Evolutionary conservation across 495 filamentous ascomycete genomes (phyloP).

Genomic region (Hypoxylon subgilvum): DNA sequence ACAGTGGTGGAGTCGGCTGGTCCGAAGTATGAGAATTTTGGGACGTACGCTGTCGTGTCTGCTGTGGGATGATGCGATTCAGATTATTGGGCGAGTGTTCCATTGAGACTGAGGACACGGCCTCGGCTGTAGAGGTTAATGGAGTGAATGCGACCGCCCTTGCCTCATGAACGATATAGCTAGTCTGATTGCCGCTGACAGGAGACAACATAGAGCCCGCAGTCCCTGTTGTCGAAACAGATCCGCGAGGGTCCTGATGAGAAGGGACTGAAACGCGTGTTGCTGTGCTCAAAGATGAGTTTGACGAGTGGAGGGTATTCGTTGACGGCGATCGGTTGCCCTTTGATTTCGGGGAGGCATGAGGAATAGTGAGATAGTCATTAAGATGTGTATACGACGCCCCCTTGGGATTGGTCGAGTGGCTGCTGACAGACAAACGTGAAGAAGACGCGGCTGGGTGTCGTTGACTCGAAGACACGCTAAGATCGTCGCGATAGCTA

Average conservation of each 20-base stretch:
- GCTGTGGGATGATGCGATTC: conserved; percentile 16
- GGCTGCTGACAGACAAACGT: conserved; percentile 28
- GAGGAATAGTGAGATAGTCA: conserved; percentile 39
- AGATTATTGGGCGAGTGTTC: conserved; percentile 16
- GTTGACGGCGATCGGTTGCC: conserved; percentile 26
- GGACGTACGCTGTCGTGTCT: conserved; percentile 31
- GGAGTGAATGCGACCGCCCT: conserved; percentile 29
- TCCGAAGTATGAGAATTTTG: conserved; percentile 40
- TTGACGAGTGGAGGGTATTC: conserved; percentile 26
- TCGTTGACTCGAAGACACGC: conserved; percentile 22
- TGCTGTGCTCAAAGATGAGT: conserved; percentile 37
- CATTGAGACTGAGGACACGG: conserved; percentile 22
- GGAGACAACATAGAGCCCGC: conserved; percentile 21
- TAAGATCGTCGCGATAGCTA: conserved; percentile 28
- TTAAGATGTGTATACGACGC: conserved; percentile 40
- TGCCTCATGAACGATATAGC: conserved; percentile 35
- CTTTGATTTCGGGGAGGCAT: conserved; percentile 29
- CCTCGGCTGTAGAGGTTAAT: conserved; percentile 30
- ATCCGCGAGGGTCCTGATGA: conserved; percentile 23
- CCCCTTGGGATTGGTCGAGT: conserved; percentile 29
- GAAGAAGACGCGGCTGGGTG: conserved; percentile 24
- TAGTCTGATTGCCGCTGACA: conserved; percentile 14
- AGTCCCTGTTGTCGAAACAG: conserved; percentile 34
- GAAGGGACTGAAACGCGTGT: conserved; percentile 28
- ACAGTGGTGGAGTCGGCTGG: conserved; percentile 55